Percentiles rank a stretch among this genome's conserved stretches.
These are phyloP conservation scores for Triticum timopheevii DNA, from an alignment of 176 grass and related monocot genomes.

Conservation along the genomic window DNA sequence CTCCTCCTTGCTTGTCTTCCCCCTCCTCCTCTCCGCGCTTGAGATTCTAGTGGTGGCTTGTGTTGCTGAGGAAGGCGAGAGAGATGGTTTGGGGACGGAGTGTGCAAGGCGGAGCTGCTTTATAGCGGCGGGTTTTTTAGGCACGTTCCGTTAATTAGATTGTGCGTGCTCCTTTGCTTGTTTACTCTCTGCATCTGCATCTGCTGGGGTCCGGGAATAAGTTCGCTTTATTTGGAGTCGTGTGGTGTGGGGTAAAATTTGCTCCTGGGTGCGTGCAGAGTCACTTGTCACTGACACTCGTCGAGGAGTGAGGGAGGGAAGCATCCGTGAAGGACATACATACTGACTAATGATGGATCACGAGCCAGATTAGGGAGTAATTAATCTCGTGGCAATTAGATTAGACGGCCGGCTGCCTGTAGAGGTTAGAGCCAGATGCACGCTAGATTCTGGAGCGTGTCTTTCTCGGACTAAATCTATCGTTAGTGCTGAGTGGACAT, in stretches of 20 bases:
- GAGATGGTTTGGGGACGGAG: neutral
- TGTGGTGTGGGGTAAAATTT: neutral
- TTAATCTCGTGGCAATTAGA: neutral
- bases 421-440: neutral
- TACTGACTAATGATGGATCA: neutral
- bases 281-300: neutral
- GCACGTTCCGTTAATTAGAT: neutral
- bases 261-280: constrained; percentile 11
- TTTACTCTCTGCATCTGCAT: neutral
- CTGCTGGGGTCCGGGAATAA: constrained; percentile 8
- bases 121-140: constrained; percentile 10
- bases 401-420: neutral
- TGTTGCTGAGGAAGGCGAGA: constrained; percentile 5
- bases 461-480: constrained; percentile 17
- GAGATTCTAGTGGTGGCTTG: neutral
- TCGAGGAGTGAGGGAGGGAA: neutral
- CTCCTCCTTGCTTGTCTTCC: neutral
- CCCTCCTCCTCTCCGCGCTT: neutral
- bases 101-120: neutral
- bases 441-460: neutral
- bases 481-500: neutral
- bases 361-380: neutral
- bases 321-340: neutral
- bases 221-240: neutral
- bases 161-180: neutral